Percentiles rank a stretch among this genome's conserved stretches.
These are phyloP conservation scores for Arachnopeziza araneosa DNA, from an alignment of 2,329 filamentous ascomycete species.

Conservation along the genomic window DNA sequence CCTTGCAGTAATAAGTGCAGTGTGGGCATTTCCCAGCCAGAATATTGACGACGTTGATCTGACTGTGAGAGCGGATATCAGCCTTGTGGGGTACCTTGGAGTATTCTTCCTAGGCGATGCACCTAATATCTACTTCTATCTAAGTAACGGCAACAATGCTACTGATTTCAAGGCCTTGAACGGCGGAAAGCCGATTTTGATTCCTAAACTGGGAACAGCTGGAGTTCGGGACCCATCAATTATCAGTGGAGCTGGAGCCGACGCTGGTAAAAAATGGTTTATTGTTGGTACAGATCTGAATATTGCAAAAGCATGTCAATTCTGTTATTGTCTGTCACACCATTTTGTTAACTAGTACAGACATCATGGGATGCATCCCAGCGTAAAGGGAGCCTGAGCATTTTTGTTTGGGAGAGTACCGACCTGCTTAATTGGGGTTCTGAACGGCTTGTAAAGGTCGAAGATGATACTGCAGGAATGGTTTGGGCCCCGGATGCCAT, in stretches of 20 bases:
- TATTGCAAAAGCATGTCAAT: constrained; percentile 38
- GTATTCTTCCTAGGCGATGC: constrained; percentile 50
- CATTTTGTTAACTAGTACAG: constrained; percentile 22
- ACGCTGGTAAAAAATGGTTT: constrained; percentile 48
- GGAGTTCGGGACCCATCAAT: constrained; percentile 49
- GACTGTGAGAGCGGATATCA: constrained; percentile 26
- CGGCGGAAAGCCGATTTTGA: constrained; percentile 41
- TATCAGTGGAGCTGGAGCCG: constrained; percentile 40
- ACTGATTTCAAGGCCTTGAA: constrained; percentile 45
- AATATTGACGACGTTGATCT: not conserved
- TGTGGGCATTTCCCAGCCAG: constrained; percentile 1
- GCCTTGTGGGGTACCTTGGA: constrained; percentile 45
- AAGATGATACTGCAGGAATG: constrained; percentile 50
- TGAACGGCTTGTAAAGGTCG: constrained; percentile 45
- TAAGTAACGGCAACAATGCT: constrained; percentile 47
- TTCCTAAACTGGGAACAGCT: constrained; percentile 44
- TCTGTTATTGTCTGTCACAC: not conserved
- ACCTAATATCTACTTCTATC: constrained; percentile 48
- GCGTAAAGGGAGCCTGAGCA: constrained; percentile 44
- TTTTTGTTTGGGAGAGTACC: constrained; percentile 50
- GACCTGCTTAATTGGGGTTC: constrained; percentile 45
- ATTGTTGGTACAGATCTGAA: constrained; percentile 50
- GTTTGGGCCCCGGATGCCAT: constrained; percentile 53
- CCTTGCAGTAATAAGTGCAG: constrained; percentile 1
- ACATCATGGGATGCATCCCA: constrained; percentile 48